These are phyloP conservation scores for Trichoderma citrinoviride DNA, from an alignment of 2,329 filamentous ascomycete genomes.

Conservation along the genomic window DNA sequence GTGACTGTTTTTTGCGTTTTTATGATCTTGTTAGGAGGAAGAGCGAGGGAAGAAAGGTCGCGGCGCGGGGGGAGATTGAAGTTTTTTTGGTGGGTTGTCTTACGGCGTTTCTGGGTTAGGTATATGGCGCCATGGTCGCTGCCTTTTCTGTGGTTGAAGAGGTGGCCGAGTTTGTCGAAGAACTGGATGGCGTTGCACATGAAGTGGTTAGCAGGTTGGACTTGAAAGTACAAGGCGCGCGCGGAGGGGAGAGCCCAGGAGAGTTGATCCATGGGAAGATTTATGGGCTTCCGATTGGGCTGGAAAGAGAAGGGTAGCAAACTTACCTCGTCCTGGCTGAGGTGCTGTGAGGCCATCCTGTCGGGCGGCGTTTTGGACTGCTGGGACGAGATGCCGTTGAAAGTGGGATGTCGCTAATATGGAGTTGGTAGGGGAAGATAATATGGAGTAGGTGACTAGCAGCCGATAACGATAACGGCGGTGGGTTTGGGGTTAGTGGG, in stretches of 20 bases:
- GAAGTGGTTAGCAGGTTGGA: not conserved
- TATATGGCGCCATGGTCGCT: constrained; percentile 72
- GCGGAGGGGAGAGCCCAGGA: too few species aligned
- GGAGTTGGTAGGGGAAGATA: not conserved
- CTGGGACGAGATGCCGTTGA: not conserved
- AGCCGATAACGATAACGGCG: constrained; percentile 8
- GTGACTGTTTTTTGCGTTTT: constrained; percentile 37
- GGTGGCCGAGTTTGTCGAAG: constrained; percentile 64
- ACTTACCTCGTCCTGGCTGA: constrained; percentile 43
- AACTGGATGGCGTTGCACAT: constrained; percentile 53
- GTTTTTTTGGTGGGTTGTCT: constrained; percentile 31
- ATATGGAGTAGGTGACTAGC: not conserved
- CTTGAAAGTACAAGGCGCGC: not conserved
- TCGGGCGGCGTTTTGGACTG: not conserved
- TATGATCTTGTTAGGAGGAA: not conserved
- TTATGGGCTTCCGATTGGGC: not conserved
- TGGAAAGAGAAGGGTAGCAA: not conserved
- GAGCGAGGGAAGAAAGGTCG: constrained; percentile 8
- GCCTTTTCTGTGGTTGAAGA: constrained; percentile 65
- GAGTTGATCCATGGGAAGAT: too few species aligned
- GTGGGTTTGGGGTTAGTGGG: not conserved
- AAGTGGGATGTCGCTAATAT: constrained; percentile 16
- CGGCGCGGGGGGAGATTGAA: not conserved
- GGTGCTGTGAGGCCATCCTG: constrained; percentile 21
- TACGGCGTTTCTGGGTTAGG: constrained; percentile 75